A percentile compares a stretch with the other conserved stretches of the same genome.
These are phyloP conservation scores for Pseudocercospora vitis DNA, from an alignment of 2,329 filamentous ascomycete species.

Conservation along the genomic window DNA sequence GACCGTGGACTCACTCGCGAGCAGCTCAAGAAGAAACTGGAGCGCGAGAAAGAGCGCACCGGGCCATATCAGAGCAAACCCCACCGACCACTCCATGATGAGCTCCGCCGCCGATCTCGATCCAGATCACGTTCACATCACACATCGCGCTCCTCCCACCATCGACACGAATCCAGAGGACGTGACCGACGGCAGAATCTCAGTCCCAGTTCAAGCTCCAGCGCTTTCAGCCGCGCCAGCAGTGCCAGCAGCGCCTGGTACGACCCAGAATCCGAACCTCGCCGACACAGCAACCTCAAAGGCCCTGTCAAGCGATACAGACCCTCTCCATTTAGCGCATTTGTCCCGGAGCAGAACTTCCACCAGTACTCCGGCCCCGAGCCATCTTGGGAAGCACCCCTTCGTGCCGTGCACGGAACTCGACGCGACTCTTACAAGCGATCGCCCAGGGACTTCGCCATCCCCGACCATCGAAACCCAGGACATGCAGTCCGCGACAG, in stretches of 20 bases:
- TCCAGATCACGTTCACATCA: background rate
- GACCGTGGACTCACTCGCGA: constrained; percentile 7
- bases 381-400: constrained; percentile 7
- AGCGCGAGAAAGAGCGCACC: constrained; percentile 5
- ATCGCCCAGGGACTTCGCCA: constrained; percentile 19
- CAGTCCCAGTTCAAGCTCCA: constrained; percentile 6
- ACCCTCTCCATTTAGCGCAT: constrained; percentile 17
- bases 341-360: constrained; percentile 20
- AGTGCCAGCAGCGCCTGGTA: constrained; percentile 6
- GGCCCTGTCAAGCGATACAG: constrained; percentile 12
- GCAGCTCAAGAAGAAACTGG: constrained; percentile 3
- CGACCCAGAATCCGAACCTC: constrained; percentile 2
- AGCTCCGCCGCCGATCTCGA: constrained; percentile 1
- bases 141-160: background rate
- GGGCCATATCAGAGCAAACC: background rate
- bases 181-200: too few relatives aligned
- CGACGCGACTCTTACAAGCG: constrained; percentile 18
- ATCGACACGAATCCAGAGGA: constrained; percentile 10
- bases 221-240: too few relatives aligned
- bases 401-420: constrained; percentile 20
- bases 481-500: constrained; percentile 16
- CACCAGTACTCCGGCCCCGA: constrained; percentile 9
- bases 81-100: background rate
- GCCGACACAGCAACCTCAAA: constrained; percentile 8
- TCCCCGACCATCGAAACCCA: constrained; percentile 19